phyloP scores from a whole-genome alignment of 2,329 filamentous ascomycete species.

The Aureobasidium vineae region DNA sequence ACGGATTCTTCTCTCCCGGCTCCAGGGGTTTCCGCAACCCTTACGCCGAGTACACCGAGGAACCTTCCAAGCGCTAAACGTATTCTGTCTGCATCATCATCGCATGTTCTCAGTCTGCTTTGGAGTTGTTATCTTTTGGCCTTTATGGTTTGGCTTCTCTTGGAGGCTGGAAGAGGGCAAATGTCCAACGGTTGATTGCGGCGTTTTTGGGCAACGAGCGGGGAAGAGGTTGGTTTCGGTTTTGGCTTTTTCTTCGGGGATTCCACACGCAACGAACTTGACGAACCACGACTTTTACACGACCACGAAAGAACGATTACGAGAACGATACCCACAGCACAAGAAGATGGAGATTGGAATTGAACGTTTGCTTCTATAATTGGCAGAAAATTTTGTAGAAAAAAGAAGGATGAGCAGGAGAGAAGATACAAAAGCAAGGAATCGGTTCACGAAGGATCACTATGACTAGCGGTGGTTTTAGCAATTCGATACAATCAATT shows the following conservation, averaged over 20 bases:
- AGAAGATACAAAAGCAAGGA: not conserved
- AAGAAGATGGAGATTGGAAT: not conserved
- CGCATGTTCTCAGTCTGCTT: not conserved
- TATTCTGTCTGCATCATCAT: not conserved
- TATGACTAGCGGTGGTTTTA: not conserved
- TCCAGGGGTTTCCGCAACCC: not conserved
- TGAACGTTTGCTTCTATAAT: not conserved
- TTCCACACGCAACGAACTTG: not conserved
- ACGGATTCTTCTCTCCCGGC: not conserved
- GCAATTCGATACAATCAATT: not conserved
- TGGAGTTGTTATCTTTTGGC: not conserved
- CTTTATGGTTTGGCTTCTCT: not conserved
- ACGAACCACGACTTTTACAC: not conserved
- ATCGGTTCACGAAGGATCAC: not conserved
- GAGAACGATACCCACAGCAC: not conserved
- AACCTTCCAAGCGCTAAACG: not conserved
- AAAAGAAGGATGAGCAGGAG: not conserved
- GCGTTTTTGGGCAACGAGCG: constrained; percentile 1
- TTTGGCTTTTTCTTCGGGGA: not conserved
- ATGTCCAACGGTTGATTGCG: constrained; percentile 1
- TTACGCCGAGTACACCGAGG: not conserved
- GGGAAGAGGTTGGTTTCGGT: constrained; percentile 14
- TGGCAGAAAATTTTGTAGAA: not conserved
- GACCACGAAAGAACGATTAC: not conserved
- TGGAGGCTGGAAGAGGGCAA: constrained; percentile 1